These are phyloP conservation scores for Prinsepia uniflora DNA, from an alignment of 306 rosid genomes.

Conservation along the genomic window DNA sequence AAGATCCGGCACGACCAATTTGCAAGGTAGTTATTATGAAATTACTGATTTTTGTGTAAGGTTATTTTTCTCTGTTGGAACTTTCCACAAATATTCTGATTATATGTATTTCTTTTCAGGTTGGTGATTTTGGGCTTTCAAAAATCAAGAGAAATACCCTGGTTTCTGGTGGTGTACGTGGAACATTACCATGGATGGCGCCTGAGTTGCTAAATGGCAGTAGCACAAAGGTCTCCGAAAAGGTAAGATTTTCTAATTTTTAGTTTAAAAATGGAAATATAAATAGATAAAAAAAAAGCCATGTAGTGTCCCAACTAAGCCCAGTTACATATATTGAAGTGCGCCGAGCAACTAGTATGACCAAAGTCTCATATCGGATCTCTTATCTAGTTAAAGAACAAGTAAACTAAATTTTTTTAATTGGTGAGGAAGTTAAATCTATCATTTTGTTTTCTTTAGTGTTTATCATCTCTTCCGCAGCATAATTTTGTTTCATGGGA, in stretches of 20 bases:
- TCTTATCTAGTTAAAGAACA: neutral
- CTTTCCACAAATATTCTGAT: neutral
- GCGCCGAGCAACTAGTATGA: neutral
- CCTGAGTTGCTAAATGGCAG: constrained; percentile 85
- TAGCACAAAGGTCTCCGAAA: constrained; percentile 86
- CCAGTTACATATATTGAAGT: neutral
- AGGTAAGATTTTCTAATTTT: constrained; percentile 35
- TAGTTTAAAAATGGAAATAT: constrained; percentile 3
- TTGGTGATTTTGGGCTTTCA: constrained; percentile 89
- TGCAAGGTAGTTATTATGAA: constrained; percentile 57
- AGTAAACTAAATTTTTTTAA: neutral
- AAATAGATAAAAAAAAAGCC: neutral
- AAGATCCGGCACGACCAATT: constrained; percentile 78
- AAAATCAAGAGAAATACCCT: constrained; percentile 76
- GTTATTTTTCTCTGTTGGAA: neutral
- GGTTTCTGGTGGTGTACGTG: constrained; percentile 91
- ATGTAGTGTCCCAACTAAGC: neutral
- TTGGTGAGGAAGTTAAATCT: neutral
- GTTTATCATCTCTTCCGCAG: neutral
- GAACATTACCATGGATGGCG: constrained; percentile 95
- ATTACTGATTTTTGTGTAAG: neutral
- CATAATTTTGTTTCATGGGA: neutral
- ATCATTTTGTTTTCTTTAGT: neutral
- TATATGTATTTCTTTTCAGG: constrained; percentile 41
- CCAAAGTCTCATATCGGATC: neutral